Conservation (phyloP, 2,329 filamentous ascomycete genomes). For the Cladosporium halotolerans region DNA sequence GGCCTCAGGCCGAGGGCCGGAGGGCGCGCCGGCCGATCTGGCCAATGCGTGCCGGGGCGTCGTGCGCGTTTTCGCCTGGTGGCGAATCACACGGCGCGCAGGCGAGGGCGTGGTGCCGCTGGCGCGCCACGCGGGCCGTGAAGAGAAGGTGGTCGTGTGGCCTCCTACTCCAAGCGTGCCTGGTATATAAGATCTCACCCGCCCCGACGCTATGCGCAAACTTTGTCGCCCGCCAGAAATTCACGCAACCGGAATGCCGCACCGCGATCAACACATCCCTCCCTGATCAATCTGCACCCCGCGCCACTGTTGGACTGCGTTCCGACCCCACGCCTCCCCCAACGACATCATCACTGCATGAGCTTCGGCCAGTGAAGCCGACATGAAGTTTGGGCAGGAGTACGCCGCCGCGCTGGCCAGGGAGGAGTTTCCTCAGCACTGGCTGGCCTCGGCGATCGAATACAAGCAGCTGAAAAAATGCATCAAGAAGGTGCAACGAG, state of each 20-base stretch:
- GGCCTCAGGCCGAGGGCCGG: too few species aligned
- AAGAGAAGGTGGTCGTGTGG: background rate
- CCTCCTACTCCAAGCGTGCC: background rate
- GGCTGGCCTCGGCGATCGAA: slow-evolving; percentile 69
- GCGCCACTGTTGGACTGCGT: too few species aligned
- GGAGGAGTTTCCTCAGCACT: slow-evolving; percentile 68
- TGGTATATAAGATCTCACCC: background rate
- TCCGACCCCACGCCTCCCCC: too few species aligned
- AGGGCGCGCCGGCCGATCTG: background rate
- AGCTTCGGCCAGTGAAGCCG: background rate
- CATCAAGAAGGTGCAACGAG: slow-evolving; percentile 69
- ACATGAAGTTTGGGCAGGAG: slow-evolving; percentile 81
- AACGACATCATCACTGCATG: background rate
- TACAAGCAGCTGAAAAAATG: slow-evolving; percentile 85
- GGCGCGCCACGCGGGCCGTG: background rate
- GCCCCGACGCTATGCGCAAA: slow-evolving; percentile 3
- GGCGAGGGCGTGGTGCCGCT: background rate
- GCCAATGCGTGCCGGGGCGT: background rate
- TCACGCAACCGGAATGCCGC: background rate
- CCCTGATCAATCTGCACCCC: background rate
- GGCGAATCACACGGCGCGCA: background rate
- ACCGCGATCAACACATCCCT: background rate
- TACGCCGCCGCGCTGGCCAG: slow-evolving; percentile 64
- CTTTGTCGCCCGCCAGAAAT: background rate
- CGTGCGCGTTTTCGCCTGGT: background rate